Base-by-base conservation (phyloP, 306 rosid species). In the Herpetospermum pedunculosum region DNA sequence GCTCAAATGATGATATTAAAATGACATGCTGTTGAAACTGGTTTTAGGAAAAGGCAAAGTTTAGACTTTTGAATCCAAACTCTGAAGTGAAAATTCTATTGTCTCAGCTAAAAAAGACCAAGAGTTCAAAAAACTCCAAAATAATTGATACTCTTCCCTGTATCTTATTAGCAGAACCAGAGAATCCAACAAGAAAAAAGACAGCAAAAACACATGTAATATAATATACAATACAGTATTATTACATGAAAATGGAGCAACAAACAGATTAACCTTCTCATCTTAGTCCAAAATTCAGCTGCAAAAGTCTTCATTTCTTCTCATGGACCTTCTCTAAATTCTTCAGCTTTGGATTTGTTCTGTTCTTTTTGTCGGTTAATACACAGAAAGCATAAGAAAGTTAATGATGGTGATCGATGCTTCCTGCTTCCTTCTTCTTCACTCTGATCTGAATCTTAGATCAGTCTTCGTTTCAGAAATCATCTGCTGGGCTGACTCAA, bases 381-480 rank as follows among this genome's bases (percentile, higher is more conserved):
- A 46, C 13, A 16, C 74, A 8, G 30, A 25, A 70, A 70, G 74
- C 57, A 70, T 28, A 44, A 68, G 37, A 41, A 25, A 68, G 73
- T 44, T 26, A 37, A 21, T 44, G 57, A 68, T 28, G 40, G 9
- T 26, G 49, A 38, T 63, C 16, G 28, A 63, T 43, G 10, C 48
- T 41, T 43, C 50, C 0, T 25, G n/a, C 54, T 68, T 5, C 37
- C 21, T 34, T 40, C 30, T 28, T 13, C 0, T n/a, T n/a, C n/a
- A n/a, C 40, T 59, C 41, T 15, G 13, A 3, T 44, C 57, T 69
- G 57, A 65, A 26, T 67, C n/a, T 64, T 67, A 5, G 28, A 30
- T 46, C 54, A 48, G 55, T 63, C 70, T 63, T 63, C 29, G 16
- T n/a, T 37, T 40, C 74, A 70, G 74, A 29, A 70, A 18, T 49